Conservation (phyloP, 345 rosid genomes). For the Turritis glabra region DNA sequence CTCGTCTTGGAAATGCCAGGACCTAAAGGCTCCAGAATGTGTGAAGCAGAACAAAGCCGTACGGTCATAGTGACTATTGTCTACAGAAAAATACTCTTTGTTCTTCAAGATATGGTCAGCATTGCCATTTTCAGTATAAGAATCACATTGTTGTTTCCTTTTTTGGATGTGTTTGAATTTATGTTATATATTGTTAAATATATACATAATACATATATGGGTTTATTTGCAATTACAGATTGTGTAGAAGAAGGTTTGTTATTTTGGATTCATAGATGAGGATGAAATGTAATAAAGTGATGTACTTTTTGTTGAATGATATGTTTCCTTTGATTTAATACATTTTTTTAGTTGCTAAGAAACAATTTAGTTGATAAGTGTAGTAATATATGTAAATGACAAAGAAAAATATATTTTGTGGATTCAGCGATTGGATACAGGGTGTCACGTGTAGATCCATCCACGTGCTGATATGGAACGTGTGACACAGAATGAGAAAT, state of each 20-base stretch:
- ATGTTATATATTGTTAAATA: slow-evolving; percentile 8
- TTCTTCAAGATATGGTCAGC: slow-evolving; percentile 23
- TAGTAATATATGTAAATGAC: not conserved
- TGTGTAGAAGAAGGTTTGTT: slow-evolving; percentile 6
- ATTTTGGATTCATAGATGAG: slow-evolving; percentile 18
- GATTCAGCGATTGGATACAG: slow-evolving; percentile 19
- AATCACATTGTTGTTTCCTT: slow-evolving; percentile 33
- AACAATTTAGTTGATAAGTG: not conserved
- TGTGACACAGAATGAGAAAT: slow-evolving; percentile 20
- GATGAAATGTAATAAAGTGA: slow-evolving; percentile 15
- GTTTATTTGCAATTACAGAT: slow-evolving; percentile 6
- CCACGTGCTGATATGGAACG: slow-evolving; percentile 30
- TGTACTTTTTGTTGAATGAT: not conserved
- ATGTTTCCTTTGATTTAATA: not conserved
- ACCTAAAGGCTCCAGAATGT: slow-evolving; percentile 66
- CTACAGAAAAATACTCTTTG: not conserved
- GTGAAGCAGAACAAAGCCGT: slow-evolving; percentile 72
- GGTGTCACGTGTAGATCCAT: slow-evolving; percentile 16
- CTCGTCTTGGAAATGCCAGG: slow-evolving; percentile 67
- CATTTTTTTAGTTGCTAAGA: not conserved
- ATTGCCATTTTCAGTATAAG: slow-evolving; percentile 25
- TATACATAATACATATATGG: slow-evolving; percentile 6
- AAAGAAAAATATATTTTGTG: not conserved
- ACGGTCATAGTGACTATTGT: slow-evolving; percentile 47
- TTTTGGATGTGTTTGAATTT: slow-evolving; percentile 20